A percentile compares a stretch with the other conserved stretches of the same genome.
These are phyloP conservation scores for Casuarina cunninghamiana DNA, from an alignment of 306 rosid species.

Conservation along the genomic window DNA sequence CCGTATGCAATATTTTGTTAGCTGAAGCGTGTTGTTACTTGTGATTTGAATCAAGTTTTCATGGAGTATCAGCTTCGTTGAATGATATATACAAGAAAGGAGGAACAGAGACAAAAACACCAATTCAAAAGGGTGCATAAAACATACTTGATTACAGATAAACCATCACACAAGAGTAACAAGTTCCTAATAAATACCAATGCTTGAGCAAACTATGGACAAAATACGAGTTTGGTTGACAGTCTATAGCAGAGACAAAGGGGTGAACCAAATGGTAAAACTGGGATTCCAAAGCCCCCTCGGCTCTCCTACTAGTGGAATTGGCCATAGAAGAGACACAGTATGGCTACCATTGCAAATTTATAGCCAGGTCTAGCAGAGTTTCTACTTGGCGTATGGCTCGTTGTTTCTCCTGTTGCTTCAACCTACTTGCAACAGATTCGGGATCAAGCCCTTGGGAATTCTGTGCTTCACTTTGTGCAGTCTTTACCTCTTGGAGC, in stretches of 20 bases:
- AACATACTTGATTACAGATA: background rate
- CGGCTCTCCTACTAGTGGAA: background rate
- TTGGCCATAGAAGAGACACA: background rate
- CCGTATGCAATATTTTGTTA: no score
- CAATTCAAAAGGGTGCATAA: background rate
- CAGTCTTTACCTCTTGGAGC: constrained; percentile 69
- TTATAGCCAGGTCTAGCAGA: constrained; percentile 69
- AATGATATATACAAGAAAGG: background rate
- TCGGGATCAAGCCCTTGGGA: constrained; percentile 61
- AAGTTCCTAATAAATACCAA: background rate
- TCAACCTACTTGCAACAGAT: constrained; percentile 77
- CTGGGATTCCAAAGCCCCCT: background rate
- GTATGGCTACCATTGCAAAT: constrained; percentile 61
- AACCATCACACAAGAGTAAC: background rate
- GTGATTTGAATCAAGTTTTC: no score
- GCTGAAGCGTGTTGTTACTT: no score
- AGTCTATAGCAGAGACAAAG: background rate
- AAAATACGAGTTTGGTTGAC: background rate
- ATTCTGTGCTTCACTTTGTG: constrained; percentile 36
- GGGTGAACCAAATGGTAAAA: constrained; percentile 20
- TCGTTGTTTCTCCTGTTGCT: constrained; percentile 84
- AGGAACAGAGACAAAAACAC: background rate
- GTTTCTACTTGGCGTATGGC: constrained; percentile 73
- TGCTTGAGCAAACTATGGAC: background rate
- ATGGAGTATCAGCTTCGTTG: no score